Evolutionary conservation across 345 rosid genomes (phyloP), one percentile per base, ranked within the genome.

Genomic region (Eucalyptus sideroxylon): DNA sequence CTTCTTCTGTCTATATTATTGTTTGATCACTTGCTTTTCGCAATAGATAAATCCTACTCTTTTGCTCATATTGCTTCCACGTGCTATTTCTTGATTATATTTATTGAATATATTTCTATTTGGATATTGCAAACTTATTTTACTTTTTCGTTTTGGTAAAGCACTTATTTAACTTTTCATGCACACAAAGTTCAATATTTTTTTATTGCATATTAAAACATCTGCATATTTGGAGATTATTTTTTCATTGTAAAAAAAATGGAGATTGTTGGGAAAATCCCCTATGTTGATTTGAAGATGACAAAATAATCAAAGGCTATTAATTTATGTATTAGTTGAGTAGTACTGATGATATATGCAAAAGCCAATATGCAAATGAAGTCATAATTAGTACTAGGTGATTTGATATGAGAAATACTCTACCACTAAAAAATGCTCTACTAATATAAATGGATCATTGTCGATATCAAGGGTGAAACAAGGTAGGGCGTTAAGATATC

Each of bases 11-110:
- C 3, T 50, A 50, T 50, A 50, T 50, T 50, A 50, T 13, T 50
- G 6, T 50, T 50, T 6, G 6, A 50, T 50, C 50, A 5, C 16
- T 50, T 0, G 0, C 16, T 13, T 50, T 50, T 6, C 1, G 0
- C 50, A 50, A 50, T 50, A 50, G n/a, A 59, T 59, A 59, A 59
- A 24, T 59, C n/a, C 30, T 59, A 59, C 21, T 19, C 11, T 59
- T 26, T 59, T 59, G n/a, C 65, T 59, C 30, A 26, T 59, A 59
- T 24, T 59, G n/a, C 12, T 59, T 59, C 65, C 12, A 26, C 15
- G 6, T 59, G 65, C n/a, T 59, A 59, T 59, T 26, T 26, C 16
- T 27, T 60, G 31, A 27, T 60, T 6, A 60, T 27, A 27, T 27
- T 56, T 56, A 27, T 60, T 27, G 65, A 59, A 59, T 24, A 59